Evolutionary conservation across 176 grass and related monocot genomes (phyloP).

Genomic region (Phyllostachys edulis): DNA sequence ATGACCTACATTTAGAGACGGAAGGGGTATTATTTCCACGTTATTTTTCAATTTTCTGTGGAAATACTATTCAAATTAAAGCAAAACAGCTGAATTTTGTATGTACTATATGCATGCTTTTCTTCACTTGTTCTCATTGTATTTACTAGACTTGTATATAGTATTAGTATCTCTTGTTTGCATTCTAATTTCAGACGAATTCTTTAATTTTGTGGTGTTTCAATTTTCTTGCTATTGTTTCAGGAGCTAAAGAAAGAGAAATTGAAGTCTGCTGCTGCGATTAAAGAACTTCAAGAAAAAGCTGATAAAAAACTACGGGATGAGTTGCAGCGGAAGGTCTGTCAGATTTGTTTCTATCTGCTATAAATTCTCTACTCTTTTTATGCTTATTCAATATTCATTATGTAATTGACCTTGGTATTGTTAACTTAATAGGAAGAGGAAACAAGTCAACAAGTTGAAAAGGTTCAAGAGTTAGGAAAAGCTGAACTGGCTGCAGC

Average conservation of each 20-base stretch:
- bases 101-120: neutral
- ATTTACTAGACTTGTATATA: neutral
- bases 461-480: constrained; percentile 74
- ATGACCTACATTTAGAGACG: neutral
- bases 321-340: constrained; percentile 77
- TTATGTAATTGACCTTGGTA: constrained; percentile 14
- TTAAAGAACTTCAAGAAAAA: constrained; percentile 77
- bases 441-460: constrained; percentile 63
- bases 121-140: neutral
- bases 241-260: constrained; percentile 94
- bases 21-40: neutral
- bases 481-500: constrained; percentile 78
- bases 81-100: neutral
- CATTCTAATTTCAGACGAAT: constrained; percentile 6
- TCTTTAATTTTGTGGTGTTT: neutral
- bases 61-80: constrained; percentile 13
- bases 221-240: constrained; percentile 35
- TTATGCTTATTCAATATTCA: neutral
- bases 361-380: neutral
- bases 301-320: constrained; percentile 64
- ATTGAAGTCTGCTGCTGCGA: constrained; percentile 49
- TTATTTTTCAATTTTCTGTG: constrained; percentile 9
- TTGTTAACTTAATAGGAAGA: constrained; percentile 58
- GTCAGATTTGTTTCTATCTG: constrained; percentile 12
- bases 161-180: neutral